These are phyloP conservation scores for Sphagnum fallax DNA, from an alignment of 228 moss, liverwort and hornwort genomes.

Conservation along the genomic window DNA sequence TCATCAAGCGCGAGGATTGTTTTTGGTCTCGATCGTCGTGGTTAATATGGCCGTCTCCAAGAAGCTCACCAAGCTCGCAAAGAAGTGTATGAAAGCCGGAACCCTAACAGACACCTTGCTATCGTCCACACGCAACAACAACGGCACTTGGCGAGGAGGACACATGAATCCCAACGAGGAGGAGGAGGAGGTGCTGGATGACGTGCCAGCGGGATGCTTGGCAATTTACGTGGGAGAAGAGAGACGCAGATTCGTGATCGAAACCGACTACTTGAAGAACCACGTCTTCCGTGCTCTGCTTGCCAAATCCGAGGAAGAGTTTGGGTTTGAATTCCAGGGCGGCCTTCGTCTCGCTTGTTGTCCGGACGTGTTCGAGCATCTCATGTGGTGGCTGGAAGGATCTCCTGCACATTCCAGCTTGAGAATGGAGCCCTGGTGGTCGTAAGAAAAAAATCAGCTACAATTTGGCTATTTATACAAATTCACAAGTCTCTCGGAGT, in stretches of 20 bases:
- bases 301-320: slow-evolving; percentile 53
- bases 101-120: slow-evolving; percentile 4
- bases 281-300: slow-evolving; percentile 41
- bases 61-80: slow-evolving; percentile 32
- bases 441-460: too few relatives aligned
- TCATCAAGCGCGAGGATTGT: too few relatives aligned
- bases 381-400: slow-evolving; percentile 38
- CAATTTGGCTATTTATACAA: too few relatives aligned
- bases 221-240: slow-evolving; percentile 58
- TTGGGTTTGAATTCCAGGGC: slow-evolving; percentile 40
- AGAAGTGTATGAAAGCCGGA: slow-evolving; percentile 11
- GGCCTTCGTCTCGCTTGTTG: slow-evolving; percentile 50
- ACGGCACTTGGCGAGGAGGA: slow-evolving; percentile 4
- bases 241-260: slow-evolving; percentile 53
- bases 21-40: neutral
- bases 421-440: neutral
- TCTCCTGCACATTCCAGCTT: neutral
- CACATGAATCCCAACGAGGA: slow-evolving; percentile 10
- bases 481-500: too few relatives aligned
- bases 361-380: slow-evolving; percentile 50
- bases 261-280: slow-evolving; percentile 30
- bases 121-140: slow-evolving; percentile 17
- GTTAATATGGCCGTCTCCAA: slow-evolving; percentile 28
- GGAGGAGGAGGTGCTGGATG: slow-evolving; percentile 2
- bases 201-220: slow-evolving; percentile 27